Base-by-base conservation (phyloP, 441 rosid genomes). In the Bocquillonia castaneifolia region DNA sequence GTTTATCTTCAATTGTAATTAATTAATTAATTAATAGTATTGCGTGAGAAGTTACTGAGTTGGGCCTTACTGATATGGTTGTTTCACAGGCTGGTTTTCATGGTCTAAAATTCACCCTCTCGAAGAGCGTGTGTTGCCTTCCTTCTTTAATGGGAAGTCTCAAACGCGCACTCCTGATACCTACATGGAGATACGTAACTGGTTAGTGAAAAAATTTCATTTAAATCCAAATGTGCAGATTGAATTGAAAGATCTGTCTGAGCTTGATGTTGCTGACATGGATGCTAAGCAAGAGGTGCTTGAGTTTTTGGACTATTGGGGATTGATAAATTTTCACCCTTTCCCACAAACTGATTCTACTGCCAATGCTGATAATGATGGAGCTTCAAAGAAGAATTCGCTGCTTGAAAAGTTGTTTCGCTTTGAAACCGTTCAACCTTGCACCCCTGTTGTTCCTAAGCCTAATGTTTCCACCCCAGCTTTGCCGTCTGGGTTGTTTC, bases 301-400 rank as follows among this genome's bases (percentile, higher is more conserved):
- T 77, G 96, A 94, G 76, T 94, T 94, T 80, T 78, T 94, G 85
- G 97, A 94, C 63, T 90, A 85, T 77, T 94, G 97, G 99, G 99
- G 99, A 72, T 84, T 94, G 82, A 87, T 92, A 73, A 94, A 94
- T 79, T 94, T 94, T 71, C 99, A 92, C 67, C 98, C 98, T 44
- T 85, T 87, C 69, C 92, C 81, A 23, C 79, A 81, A 42, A 47
- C 63, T 42, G 94, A 81, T 60, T 47, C 86, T 73, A 42, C 78
- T 67, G 56, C 75, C 59, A 70, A 56, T 69, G 78, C 74, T 59
- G 84, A 76, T 74, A 56, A 65, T 76, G 84, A 70, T 67, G 83
- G 39, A 48, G 72, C 62, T 48, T 79, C 77, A 44, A 63, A 78
- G 59, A 81, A 78, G 65, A 88, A 85, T 66, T 77, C 78, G 15